Evolutionary conservation across 1,139 yeast genomes (phyloP), one percentile per base, ranked within the genome.

Genomic region (Tardiomyces depauwii): DNA sequence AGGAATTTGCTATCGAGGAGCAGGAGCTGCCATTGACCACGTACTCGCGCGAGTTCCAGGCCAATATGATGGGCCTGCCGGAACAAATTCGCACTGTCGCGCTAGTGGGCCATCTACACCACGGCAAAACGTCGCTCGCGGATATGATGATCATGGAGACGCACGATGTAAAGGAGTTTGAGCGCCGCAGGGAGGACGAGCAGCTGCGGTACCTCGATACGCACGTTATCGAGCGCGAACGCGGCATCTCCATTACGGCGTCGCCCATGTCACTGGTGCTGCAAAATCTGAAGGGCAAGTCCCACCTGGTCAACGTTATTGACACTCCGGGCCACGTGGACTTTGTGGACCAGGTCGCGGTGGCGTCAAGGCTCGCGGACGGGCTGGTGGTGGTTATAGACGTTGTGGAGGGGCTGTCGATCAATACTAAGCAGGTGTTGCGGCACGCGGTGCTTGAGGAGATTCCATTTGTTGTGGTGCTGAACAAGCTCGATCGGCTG

Each of bases 241-340:
- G 96, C 48, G 91, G 88, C 0, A 55, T 86, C 13, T 72, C 95
- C 1, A 72, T 87, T 18, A 81, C 81, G 54, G 49, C 81, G 1
- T 67, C 82, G 1, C 80, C 87, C 0, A 71, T 84, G 52, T 70
- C 93, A 0, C 55, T 87, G 16, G 61, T 89, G 11, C 61, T 82
- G n/a, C 76, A 74, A 0, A 78, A 78, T 56, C 52, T 75, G 25
- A 69, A 67, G 18, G 79, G 74, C 1, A 77, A 73, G 52, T 80
- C 95, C 0, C 66, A 67, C 38, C 74, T 77, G 1, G 57, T 82
- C 27, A 86, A 83, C 55, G 54, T 88, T 2, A 53, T 87, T 1
- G 98, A 93, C 57, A 72, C 95, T 0, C 99, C 99, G 0, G 99
- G 99, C 0, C 97, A 91, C 63, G 74, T 77, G 1, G 82, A 87